These are phyloP conservation scores for Dactylonectria macrodidyma DNA, from an alignment of 2,329 filamentous ascomycete species.

Conservation along the genomic window DNA sequence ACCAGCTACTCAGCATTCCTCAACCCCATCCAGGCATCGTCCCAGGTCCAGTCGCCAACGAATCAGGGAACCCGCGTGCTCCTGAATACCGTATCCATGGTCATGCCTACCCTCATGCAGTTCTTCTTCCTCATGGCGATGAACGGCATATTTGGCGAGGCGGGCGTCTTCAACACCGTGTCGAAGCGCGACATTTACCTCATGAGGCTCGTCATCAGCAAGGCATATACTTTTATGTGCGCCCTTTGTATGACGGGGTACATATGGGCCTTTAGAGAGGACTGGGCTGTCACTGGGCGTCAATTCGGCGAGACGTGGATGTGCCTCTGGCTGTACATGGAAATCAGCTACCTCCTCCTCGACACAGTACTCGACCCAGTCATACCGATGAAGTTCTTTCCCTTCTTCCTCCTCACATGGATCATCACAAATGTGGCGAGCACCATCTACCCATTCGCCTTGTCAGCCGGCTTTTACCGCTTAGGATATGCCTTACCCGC, in stretches of 20 bases:
- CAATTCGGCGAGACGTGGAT: slow-evolving; percentile 49
- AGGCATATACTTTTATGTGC: slow-evolving; percentile 53
- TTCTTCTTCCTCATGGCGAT: slow-evolving; percentile 49
- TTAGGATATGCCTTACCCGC: slow-evolving; percentile 56
- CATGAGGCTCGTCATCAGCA: slow-evolving; percentile 46
- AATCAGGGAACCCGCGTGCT: slow-evolving; percentile 52
- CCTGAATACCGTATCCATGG: slow-evolving; percentile 58
- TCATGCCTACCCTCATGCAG: slow-evolving; percentile 53
- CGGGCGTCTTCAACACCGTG: slow-evolving; percentile 30
- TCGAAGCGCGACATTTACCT: slow-evolving; percentile 46
- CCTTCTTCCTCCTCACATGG: slow-evolving; percentile 61
- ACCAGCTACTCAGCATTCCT: slow-evolving; percentile 50
- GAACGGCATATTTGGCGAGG: slow-evolving; percentile 40
- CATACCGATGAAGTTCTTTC: slow-evolving; percentile 54
- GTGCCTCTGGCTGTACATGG: slow-evolving; percentile 57
- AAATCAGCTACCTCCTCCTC: slow-evolving; percentile 59
- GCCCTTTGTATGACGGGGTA: slow-evolving; percentile 56
- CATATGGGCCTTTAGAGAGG: slow-evolving; percentile 61
- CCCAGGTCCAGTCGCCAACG: slow-evolving; percentile 51
- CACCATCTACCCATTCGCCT: slow-evolving; percentile 55
- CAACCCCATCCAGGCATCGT: slow-evolving; percentile 51
- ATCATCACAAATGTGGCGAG: slow-evolving; percentile 58
- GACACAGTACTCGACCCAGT: slow-evolving; percentile 50
- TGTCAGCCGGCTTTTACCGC: slow-evolving; percentile 57
- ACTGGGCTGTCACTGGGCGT: slow-evolving; percentile 55